These are phyloP conservation scores for Eucalyptus rudis DNA, from an alignment of 345 rosid genomes.

Conservation along the genomic window DNA sequence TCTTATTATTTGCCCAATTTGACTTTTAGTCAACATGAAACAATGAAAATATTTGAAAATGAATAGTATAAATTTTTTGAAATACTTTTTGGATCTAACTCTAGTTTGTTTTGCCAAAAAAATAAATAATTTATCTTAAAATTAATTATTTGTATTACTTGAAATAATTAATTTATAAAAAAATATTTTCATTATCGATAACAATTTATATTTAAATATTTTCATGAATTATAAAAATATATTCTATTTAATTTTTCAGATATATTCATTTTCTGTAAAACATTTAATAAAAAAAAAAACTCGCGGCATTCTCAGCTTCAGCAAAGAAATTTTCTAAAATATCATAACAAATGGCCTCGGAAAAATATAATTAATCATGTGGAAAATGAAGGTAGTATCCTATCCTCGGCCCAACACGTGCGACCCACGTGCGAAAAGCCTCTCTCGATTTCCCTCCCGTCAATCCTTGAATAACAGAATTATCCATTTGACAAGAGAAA, in stretches of 20 bases:
- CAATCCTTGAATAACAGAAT: not conserved
- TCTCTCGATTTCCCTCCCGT: not conserved
- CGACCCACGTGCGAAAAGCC: not conserved
- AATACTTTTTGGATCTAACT: not conserved
- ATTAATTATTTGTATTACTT: no score
- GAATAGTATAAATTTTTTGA: not conserved
- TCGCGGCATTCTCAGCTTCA: no score
- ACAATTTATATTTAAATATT: rapidly evolving
- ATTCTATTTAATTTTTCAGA: rapidly evolving
- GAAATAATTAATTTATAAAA: no score
- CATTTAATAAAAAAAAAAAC: no score
- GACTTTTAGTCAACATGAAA: not conserved
- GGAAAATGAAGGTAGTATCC: not conserved
- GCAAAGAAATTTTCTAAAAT: no score
- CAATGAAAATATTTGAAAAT: not conserved
- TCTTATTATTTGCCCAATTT: not conserved
- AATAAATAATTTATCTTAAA: not conserved
- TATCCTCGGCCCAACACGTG: not conserved
- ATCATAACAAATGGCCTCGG: not conserved
- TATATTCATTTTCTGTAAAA: no score
- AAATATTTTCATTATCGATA: no score
- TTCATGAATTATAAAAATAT: rapidly evolving
- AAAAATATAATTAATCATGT: not conserved
- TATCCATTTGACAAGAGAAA: not conserved
- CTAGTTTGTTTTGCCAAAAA: not conserved